phyloP scores from a whole-genome alignment of 208 protist species.

The Leishmania martiniquensis region DNA sequence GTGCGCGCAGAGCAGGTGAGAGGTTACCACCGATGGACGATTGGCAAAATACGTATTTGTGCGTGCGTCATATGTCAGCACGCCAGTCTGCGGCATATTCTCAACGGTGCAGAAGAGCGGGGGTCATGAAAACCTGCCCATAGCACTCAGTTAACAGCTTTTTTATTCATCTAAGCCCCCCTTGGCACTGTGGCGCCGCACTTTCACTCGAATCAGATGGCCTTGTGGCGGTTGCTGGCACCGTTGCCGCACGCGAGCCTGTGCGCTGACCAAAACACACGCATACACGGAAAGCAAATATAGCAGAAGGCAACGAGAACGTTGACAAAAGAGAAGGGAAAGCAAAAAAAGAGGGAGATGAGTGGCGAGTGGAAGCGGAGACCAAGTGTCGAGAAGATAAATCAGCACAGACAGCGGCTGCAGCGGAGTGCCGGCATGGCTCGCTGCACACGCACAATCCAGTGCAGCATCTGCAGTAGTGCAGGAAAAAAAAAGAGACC shows the following conservation, averaged over 20 bases:
- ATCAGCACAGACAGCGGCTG: not conserved
- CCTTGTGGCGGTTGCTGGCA: not conserved
- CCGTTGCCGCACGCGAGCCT: not conserved
- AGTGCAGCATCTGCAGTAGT: not conserved
- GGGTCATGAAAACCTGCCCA: not conserved
- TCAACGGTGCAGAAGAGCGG: not conserved
- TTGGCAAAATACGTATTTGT: conserved; percentile 1
- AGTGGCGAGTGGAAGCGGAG: not conserved
- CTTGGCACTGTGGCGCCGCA: not conserved
- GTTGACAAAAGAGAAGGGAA: not conserved
- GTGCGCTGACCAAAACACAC: not conserved
- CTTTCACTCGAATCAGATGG: not conserved
- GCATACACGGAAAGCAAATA: not conserved
- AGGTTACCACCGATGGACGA: not conserved
- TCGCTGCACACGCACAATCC: not conserved
- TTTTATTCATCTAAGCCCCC: not conserved
- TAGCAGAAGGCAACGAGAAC: not conserved
- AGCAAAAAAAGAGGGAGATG: not conserved
- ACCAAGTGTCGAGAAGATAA: not conserved
- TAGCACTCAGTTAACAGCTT: not conserved
- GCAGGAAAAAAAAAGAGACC: not conserved
- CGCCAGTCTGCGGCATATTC: not conserved
- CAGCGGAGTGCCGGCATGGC: not conserved
- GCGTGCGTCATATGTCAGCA: not conserved
- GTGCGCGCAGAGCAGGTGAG: not conserved